phyloP scores from a whole-genome alignment of 2,329 filamentous ascomycete species.

The Penicillium sp. region DNA sequence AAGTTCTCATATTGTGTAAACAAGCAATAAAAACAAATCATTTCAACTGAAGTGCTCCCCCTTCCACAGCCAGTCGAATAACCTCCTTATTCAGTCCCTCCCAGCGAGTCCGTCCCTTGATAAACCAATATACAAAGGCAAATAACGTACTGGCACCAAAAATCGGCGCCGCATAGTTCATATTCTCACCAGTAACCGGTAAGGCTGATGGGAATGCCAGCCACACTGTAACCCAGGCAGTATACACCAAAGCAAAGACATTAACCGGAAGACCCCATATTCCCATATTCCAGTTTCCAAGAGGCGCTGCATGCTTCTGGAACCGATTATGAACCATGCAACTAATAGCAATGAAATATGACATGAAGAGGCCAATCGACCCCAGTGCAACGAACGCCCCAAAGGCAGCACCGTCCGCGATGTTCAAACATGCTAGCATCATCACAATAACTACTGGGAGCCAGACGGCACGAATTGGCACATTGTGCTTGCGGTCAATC shows the following conservation, averaged over 20 bases:
- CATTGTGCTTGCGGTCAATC: conserved; percentile 30
- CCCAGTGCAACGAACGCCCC: conserved; percentile 36
- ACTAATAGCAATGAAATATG: conserved; percentile 40
- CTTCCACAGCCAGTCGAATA: conserved; percentile 7
- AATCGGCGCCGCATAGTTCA: conserved; percentile 40
- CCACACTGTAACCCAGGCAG: conserved; percentile 31
- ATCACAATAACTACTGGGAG: conserved; percentile 32
- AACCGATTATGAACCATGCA: conserved; percentile 35
- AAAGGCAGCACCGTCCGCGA: conserved; percentile 39
- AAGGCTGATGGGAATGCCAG: conserved; percentile 32
- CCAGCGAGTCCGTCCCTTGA: conserved; percentile 8
- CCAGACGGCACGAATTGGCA: conserved; percentile 38
- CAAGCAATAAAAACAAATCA: neutral
- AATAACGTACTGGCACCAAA: conserved; percentile 17
- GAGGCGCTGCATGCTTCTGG: conserved; percentile 12
- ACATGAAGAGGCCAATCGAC: conserved; percentile 32
- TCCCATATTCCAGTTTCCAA: conserved; percentile 34
- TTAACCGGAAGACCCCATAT: conserved; percentile 28
- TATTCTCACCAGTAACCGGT: conserved; percentile 35
- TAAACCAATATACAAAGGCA: conserved; percentile 10
- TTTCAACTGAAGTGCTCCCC: conserved; percentile 8
- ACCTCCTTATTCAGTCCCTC: conserved; percentile 11
- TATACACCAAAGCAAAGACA: conserved; percentile 34
- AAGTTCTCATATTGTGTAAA: neutral
- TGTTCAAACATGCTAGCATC: conserved; percentile 38